These are phyloP conservation scores for Penicillium frequentans DNA, from an alignment of 2,329 filamentous ascomycete genomes.

Conservation along the genomic window DNA sequence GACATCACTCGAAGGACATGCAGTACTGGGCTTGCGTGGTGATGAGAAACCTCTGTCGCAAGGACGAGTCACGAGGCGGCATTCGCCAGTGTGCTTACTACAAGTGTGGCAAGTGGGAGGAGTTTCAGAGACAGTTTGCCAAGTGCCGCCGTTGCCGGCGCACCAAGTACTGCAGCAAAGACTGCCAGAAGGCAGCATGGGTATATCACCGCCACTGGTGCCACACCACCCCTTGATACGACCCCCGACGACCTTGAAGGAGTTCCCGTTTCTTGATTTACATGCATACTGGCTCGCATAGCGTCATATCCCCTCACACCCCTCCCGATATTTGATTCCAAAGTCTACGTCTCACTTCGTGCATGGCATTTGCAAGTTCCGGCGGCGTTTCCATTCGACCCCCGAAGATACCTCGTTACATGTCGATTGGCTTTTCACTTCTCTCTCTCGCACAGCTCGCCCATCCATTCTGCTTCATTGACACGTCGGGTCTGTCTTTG, in stretches of 20 bases:
- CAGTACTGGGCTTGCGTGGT: slow-evolving; percentile 99
- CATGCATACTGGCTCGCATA: slow-evolving; percentile 39
- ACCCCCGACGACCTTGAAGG: slow-evolving; percentile 26
- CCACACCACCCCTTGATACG: slow-evolving; percentile 45
- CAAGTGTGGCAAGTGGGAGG: slow-evolving; percentile 97
- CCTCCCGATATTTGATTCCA: slow-evolving; percentile 24
- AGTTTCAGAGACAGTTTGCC: slow-evolving; percentile 93
- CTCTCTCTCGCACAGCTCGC: slow-evolving; percentile 10
- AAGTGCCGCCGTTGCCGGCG: slow-evolving; percentile 94
- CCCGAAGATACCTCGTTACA: slow-evolving; percentile 38
- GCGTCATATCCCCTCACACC: slow-evolving; percentile 32
- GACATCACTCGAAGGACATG: slow-evolving; percentile 95
- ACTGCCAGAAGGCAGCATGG: slow-evolving; percentile 99
- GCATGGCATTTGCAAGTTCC: slow-evolving; percentile 39
- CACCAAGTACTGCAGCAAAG: slow-evolving; percentile 99
- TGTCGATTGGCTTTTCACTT: slow-evolving; percentile 23
- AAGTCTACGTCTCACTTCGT: slow-evolving; percentile 28
- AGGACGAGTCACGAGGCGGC: slow-evolving; percentile 90
- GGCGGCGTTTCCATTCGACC: slow-evolving; percentile 37
- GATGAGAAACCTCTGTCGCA: slow-evolving; percentile 97
- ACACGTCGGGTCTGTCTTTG: neutral
- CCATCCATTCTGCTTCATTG: slow-evolving; percentile 3
- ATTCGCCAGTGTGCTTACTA: slow-evolving; percentile 98
- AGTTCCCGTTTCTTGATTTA: slow-evolving; percentile 29
- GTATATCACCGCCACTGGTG: slow-evolving; percentile 99